These are phyloP conservation scores for Volvox africanus DNA, from an alignment of 139 green algal genomes.

Conservation along the genomic window DNA sequence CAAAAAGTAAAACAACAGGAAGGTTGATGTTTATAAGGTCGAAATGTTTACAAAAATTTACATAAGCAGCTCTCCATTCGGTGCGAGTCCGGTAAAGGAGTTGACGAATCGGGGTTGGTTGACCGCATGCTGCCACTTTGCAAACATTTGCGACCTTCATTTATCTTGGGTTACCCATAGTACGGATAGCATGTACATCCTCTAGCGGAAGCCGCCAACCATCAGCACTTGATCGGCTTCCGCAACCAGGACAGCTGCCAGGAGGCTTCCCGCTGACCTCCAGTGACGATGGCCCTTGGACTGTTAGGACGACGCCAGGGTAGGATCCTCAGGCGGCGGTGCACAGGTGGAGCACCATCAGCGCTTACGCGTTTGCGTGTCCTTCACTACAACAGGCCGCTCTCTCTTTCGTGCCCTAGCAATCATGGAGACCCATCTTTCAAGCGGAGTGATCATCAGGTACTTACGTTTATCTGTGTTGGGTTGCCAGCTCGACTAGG, in stretches of 20 bases:
- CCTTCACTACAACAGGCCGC: background rate
- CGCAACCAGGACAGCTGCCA: background rate
- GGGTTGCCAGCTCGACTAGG: background rate
- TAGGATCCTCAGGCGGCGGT: background rate
- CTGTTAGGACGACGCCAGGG: slow-evolving; percentile 21
- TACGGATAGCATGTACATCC: too few relatives aligned
- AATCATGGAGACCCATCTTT: background rate
- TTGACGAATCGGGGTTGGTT: too few relatives aligned
- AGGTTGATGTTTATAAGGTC: too few relatives aligned
- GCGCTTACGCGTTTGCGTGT: background rate
- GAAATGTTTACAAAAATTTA: too few relatives aligned
- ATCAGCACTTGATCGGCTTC: background rate
- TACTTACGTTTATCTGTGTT: background rate
- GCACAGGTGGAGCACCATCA: background rate
- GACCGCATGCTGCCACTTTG: too few relatives aligned
- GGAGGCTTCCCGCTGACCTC: background rate
- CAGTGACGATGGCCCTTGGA: slow-evolving; percentile 18
- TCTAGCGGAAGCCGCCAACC: background rate
- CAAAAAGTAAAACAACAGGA: too few relatives aligned
- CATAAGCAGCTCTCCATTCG: too few relatives aligned
- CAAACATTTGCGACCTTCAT: too few relatives aligned
- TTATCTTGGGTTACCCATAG: too few relatives aligned
- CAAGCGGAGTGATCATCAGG: background rate
- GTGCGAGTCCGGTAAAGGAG: too few relatives aligned
- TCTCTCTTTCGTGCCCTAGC: background rate